Conservation (phyloP, 2,329 filamentous ascomycete genomes). For the Aspergillus puulaauensis region DNA sequence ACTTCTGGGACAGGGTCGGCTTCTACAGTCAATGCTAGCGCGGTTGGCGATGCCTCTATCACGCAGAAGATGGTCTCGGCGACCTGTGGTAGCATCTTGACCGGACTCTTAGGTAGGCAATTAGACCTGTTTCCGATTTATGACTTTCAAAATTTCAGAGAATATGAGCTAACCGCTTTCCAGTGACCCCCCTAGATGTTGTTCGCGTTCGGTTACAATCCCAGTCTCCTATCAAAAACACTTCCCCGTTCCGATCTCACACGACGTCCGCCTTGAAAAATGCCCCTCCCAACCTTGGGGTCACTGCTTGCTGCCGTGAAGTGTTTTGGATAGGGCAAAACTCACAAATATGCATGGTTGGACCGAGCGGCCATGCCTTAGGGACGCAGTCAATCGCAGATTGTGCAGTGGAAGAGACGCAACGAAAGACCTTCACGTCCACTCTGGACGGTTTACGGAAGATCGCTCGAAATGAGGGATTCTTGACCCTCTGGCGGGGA, state of each 20-base stretch:
- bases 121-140: neutral
- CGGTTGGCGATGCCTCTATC: constrained; percentile 64
- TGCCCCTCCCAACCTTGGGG: constrained; percentile 80
- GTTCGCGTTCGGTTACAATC: constrained; percentile 94
- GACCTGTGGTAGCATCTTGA: constrained; percentile 84
- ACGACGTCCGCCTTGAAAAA: constrained; percentile 57
- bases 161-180: constrained; percentile 12
- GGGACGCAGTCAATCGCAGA: constrained; percentile 53
- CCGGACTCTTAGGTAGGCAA: constrained; percentile 76
- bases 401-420: constrained; percentile 85
- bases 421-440: constrained; percentile 80
- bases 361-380: constrained; percentile 41
- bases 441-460: constrained; percentile 91
- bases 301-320: constrained; percentile 92
- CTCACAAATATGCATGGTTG: constrained; percentile 76
- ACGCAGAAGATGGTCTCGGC: constrained; percentile 94
- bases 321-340: constrained; percentile 95
- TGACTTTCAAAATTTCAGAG: neutral
- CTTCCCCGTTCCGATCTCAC: constrained; percentile 56
- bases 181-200: constrained; percentile 93
- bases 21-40: constrained; percentile 19
- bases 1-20: constrained; percentile 25
- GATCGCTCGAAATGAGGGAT: constrained; percentile 89
- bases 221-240: constrained; percentile 60
- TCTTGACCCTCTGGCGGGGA: constrained; percentile 85